A percentile compares a stretch with the other conserved stretches of the same genome.
Evolutionary conservation across 148 eudicot genomes (phyloP).

Genomic region (Silene conica): DNA sequence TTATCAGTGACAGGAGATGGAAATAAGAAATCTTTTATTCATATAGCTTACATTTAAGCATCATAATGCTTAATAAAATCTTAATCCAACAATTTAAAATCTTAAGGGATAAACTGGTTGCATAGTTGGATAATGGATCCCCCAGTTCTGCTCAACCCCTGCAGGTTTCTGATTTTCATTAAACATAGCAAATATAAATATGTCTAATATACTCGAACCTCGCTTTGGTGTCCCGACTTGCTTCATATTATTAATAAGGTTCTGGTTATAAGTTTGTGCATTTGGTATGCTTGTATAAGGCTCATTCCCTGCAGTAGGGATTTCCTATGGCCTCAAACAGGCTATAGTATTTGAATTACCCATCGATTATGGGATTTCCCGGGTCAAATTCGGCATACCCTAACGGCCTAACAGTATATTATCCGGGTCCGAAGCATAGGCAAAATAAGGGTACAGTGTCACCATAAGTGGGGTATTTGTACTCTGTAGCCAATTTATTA

Average conservation of each 20-base stretch:
- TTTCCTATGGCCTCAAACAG: conserved; percentile 42
- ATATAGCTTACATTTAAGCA: too few species aligned
- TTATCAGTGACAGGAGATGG: too few species aligned
- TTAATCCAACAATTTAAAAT: neutral
- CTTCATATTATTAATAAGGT: conserved; percentile 20
- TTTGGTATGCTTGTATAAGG: conserved; percentile 22
- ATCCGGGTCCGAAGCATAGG: neutral
- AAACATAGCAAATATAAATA: conserved; percentile 40
- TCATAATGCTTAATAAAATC: too few species aligned
- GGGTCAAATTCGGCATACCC: conserved; percentile 22
- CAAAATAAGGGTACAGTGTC: conserved; percentile 22
- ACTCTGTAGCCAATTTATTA: conserved; percentile 17
- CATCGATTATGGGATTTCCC: conserved; percentile 25
- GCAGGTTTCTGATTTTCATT: conserved; percentile 38
- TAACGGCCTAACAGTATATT: conserved; percentile 12
- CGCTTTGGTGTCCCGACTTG: conserved; percentile 32
- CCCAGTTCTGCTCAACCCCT: conserved; percentile 39
- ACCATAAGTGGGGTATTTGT: conserved; percentile 20
- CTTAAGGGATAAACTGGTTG: conserved; percentile 16
- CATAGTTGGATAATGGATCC: conserved; percentile 31
- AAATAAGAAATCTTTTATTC: too few species aligned
- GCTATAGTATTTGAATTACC: conserved; percentile 19
- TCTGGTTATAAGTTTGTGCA: conserved; percentile 24
- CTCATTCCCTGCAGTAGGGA: conserved; percentile 32
- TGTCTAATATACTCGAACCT: conserved; percentile 24